Conservation (phyloP, 2,329 filamentous ascomycete genomes). For the Arthrocladium fulminans region DNA sequence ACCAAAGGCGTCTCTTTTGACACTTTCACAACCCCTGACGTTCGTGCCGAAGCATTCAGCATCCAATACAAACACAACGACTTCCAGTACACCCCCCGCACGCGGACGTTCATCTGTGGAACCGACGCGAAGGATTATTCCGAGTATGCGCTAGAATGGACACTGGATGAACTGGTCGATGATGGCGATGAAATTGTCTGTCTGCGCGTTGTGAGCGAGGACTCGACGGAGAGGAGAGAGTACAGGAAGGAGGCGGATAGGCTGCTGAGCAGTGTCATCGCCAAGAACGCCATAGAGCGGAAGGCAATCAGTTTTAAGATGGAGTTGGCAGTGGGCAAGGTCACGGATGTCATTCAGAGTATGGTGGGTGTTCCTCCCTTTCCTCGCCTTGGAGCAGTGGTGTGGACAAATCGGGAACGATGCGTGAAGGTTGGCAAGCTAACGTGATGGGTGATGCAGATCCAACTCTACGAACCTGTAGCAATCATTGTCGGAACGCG, state of each 20-base stretch:
- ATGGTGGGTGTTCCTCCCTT: constrained; percentile 52
- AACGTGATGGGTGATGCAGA: constrained; percentile 43
- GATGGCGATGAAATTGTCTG: constrained; percentile 92
- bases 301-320: constrained; percentile 77
- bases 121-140: constrained; percentile 88
- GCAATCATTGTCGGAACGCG: constrained; percentile 86
- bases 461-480: constrained; percentile 82
- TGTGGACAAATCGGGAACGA: too few relatives aligned
- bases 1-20: constrained; percentile 64
- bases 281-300: constrained; percentile 66
- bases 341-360: constrained; percentile 82
- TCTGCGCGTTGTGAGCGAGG: constrained; percentile 61
- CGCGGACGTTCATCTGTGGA: constrained; percentile 81
- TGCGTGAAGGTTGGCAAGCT: too few relatives aligned
- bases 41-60: constrained; percentile 66
- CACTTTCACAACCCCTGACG: constrained; percentile 59
- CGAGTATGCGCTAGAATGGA: constrained; percentile 84
- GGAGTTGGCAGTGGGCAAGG: constrained; percentile 80
- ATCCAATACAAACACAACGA: constrained; percentile 79
- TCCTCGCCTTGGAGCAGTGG: constrained; percentile 3
- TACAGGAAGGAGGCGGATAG: constrained; percentile 69
- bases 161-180: constrained; percentile 83
- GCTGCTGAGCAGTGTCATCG: constrained; percentile 66
- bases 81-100: constrained; percentile 70
- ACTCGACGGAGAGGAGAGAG: constrained; percentile 53